phyloP scores from a whole-genome alignment of 768 basidiomycete genomes.

The Amanita molliuscula region DNA sequence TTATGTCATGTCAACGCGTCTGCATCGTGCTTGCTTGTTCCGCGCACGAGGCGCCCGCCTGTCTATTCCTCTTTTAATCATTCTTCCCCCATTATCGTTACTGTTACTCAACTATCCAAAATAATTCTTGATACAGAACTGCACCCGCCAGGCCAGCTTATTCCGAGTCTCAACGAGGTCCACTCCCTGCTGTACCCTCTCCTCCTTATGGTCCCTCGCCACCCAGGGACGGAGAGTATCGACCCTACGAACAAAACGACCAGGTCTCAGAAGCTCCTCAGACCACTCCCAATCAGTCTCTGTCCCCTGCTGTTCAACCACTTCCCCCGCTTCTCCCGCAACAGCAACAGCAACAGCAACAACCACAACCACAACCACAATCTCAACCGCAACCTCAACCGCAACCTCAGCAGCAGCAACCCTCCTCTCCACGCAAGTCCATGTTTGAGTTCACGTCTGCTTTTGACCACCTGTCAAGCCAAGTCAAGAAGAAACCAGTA shows the following conservation, averaged over 20 bases:
- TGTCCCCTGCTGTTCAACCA: slow-evolving; percentile 11
- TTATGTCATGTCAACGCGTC: slow-evolving; percentile 1
- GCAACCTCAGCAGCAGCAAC: slow-evolving; percentile 27
- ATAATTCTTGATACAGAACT: slow-evolving; percentile 23
- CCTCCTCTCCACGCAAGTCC: slow-evolving; percentile 65
- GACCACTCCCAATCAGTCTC: slow-evolving; percentile 22
- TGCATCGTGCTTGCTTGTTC: slow-evolving; percentile 3
- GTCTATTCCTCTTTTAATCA: slow-evolving; percentile 15
- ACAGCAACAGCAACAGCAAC: not conserved
- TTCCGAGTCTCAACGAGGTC: slow-evolving; percentile 33
- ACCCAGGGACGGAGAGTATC: slow-evolving; percentile 33
- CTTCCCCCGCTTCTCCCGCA: not conserved
- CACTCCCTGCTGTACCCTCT: slow-evolving; percentile 30
- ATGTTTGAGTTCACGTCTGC: slow-evolving; percentile 83
- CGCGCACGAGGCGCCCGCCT: slow-evolving; percentile 14
- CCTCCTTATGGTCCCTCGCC: slow-evolving; percentile 35
- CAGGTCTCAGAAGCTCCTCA: slow-evolving; percentile 30
- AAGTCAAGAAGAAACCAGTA: slow-evolving; percentile 63
- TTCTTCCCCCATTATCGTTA: slow-evolving; percentile 8
- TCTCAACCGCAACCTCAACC: not conserved
- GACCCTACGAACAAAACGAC: slow-evolving; percentile 31
- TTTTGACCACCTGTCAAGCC: slow-evolving; percentile 61
- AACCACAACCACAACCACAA: slow-evolving; percentile 2
- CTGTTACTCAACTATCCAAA: slow-evolving; percentile 11
- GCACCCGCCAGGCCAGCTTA: slow-evolving; percentile 41